phyloP scores from a whole-genome alignment of 805 yeast species.

The Candida golubevii region DNA sequence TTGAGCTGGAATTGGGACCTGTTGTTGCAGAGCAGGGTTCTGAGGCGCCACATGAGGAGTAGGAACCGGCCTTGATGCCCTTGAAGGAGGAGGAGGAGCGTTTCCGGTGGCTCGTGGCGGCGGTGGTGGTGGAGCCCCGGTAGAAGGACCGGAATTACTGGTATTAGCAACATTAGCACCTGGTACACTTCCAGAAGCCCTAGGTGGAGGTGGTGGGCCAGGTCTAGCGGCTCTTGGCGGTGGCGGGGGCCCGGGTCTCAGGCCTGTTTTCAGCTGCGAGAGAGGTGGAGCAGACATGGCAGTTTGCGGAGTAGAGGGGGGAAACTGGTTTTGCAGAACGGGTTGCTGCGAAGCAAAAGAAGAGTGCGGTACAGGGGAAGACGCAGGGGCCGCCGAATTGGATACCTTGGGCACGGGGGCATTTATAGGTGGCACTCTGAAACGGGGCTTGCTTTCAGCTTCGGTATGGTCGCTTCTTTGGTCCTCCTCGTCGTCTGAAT shows the following conservation, averaged over 20 bases:
- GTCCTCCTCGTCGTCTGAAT: neutral
- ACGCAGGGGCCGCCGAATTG: neutral
- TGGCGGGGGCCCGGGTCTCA: conserved; percentile 18
- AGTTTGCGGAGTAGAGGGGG: neutral
- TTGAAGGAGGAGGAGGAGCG: conserved; percentile 31
- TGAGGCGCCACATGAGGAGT: conserved; percentile 7
- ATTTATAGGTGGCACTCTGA: conserved; percentile 11
- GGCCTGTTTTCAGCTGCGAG: conserved; percentile 11
- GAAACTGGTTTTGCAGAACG: neutral
- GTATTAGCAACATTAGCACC: neutral
- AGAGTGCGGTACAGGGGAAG: no score
- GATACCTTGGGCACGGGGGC: conserved; percentile 8
- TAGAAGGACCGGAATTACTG: conserved; percentile 1
- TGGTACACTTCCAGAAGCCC: neutral
- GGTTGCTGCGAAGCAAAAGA: neutral
- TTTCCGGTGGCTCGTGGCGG: conserved; percentile 19
- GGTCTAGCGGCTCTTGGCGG: conserved; percentile 22
- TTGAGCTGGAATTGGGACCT: neutral
- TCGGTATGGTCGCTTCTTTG: neutral
- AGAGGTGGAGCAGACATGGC: conserved; percentile 8
- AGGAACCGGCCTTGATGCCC: conserved; percentile 19
- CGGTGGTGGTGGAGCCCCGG: conserved; percentile 11
- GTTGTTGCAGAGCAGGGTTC: no score
- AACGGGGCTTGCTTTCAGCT: conserved; percentile 3
- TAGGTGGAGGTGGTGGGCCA: conserved; percentile 16